Conservation (phyloP, 768 basidiomycete genomes). For the Nidula microcarpa region DNA sequence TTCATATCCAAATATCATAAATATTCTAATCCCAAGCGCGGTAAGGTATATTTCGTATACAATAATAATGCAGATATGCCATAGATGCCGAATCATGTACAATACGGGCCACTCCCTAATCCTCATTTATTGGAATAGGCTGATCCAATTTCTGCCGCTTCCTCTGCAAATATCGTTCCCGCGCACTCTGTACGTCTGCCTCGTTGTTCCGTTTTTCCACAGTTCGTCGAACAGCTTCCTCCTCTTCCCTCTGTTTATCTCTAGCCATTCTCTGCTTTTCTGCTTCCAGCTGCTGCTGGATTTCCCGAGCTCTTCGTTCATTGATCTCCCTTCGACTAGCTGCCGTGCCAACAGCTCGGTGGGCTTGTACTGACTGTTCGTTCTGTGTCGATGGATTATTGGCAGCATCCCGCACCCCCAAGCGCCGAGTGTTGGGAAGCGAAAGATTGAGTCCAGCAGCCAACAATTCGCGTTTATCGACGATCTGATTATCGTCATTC, state of each 20-base stretch:
- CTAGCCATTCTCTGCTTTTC: conserved; percentile 58
- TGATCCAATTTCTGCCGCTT: conserved; percentile 81
- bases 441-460: conserved; percentile 91
- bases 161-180: conserved; percentile 70
- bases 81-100: too few relatives aligned
- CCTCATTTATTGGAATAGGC: too few relatives aligned
- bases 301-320: conserved; percentile 75
- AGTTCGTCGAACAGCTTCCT: conserved; percentile 61
- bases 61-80: too few relatives aligned
- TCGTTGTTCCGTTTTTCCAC: conserved; percentile 77
- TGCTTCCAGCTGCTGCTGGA: conserved; percentile 74
- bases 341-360: conserved; percentile 82
- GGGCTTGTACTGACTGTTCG: conserved; percentile 30
- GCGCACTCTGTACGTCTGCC: conserved; percentile 67
- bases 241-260: conserved; percentile 57
- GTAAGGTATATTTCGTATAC: too few relatives aligned
- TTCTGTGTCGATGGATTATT: conserved; percentile 9
- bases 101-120: too few relatives aligned
- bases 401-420: conserved; percentile 42
- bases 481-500: conserved; percentile 96
- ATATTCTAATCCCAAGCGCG: too few relatives aligned
- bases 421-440: conserved; percentile 71
- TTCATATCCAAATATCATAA: too few relatives aligned
- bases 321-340: conserved; percentile 81
- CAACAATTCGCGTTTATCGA: conserved; percentile 91